Evolutionary conservation across 2,329 filamentous ascomycete species (phyloP).

Genomic region (Verticillium tricorpus): DNA sequence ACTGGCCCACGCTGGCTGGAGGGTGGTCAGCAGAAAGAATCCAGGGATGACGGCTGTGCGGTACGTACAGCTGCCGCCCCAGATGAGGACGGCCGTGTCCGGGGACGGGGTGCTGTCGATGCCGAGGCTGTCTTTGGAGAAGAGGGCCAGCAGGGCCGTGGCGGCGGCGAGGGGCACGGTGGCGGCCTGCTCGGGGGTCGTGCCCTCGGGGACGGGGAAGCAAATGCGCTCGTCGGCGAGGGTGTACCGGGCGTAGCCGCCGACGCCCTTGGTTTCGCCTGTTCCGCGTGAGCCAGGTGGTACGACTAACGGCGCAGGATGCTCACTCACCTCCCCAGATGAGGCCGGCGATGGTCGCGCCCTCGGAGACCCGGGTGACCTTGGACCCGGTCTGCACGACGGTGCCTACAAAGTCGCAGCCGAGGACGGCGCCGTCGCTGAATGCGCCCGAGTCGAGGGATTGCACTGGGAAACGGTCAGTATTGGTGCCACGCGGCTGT

Average conservation of each 20-base stretch:
- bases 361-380: constrained; percentile 12
- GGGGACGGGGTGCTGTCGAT: constrained; percentile 18
- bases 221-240: constrained; percentile 34
- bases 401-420: constrained; percentile 29
- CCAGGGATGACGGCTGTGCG: no score
- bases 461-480: constrained; percentile 18
- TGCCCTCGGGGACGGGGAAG: constrained; percentile 28
- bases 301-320: neutral
- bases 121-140: constrained; percentile 29
- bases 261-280: constrained; percentile 25
- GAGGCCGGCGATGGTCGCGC: constrained; percentile 18
- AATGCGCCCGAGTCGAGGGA: constrained; percentile 30
- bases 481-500: neutral
- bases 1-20: constrained; percentile 31
- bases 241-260: constrained; percentile 33
- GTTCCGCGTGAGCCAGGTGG: no score
- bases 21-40: neutral
- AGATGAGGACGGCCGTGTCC: constrained; percentile 28
- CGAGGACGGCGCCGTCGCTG: constrained; percentile 29
- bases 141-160: constrained; percentile 34
- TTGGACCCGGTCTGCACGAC: constrained; percentile 25
- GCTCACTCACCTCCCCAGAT: constrained; percentile 21
- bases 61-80: constrained; percentile 36
- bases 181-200: constrained; percentile 24
- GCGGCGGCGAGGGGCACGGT: constrained; percentile 33